Conservation (phyloP, 805 yeast genomes). For the Candida rishiriensis region DNA sequence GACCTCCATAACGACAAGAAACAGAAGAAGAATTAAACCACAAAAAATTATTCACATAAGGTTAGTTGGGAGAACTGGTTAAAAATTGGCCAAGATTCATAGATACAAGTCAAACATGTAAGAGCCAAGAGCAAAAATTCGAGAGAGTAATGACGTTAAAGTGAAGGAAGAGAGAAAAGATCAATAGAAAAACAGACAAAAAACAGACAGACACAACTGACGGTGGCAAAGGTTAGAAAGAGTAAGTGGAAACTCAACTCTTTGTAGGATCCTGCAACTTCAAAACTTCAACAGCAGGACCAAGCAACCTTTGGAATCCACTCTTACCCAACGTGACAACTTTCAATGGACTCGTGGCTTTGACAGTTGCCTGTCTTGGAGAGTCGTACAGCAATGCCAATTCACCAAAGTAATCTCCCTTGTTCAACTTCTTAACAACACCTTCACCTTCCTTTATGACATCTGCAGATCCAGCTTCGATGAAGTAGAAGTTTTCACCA, state of each 20-base stretch:
- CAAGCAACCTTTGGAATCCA: conserved; percentile 90
- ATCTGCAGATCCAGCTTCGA: conserved; percentile 79
- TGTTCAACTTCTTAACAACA: conserved; percentile 51
- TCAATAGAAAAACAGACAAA: not conserved
- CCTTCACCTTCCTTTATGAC: conserved; percentile 63
- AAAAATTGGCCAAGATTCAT: too few species aligned
- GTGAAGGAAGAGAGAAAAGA: not conserved
- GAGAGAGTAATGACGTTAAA: not conserved
- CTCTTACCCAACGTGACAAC: conserved; percentile 91
- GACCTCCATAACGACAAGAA: conserved; percentile 3
- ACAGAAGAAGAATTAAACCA: too few species aligned
- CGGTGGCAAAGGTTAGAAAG: not conserved
- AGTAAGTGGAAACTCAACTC: conserved; percentile 6
- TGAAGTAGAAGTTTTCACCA: conserved; percentile 70
- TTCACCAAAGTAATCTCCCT: conserved; percentile 96
- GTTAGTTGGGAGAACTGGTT: too few species aligned
- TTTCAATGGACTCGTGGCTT: conserved; percentile 67
- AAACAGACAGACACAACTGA: not conserved
- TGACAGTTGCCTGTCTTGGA: conserved; percentile 93
- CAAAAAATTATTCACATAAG: too few species aligned
- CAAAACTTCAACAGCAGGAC: conserved; percentile 88
- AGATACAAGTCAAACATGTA: not conserved
- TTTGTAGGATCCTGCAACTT: conserved; percentile 81
- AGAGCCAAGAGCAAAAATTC: not conserved
- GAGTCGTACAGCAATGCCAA: conserved; percentile 85